Base-by-base conservation (phyloP, 108 stramenopile species). In the Cyclotella sp. region DNA sequence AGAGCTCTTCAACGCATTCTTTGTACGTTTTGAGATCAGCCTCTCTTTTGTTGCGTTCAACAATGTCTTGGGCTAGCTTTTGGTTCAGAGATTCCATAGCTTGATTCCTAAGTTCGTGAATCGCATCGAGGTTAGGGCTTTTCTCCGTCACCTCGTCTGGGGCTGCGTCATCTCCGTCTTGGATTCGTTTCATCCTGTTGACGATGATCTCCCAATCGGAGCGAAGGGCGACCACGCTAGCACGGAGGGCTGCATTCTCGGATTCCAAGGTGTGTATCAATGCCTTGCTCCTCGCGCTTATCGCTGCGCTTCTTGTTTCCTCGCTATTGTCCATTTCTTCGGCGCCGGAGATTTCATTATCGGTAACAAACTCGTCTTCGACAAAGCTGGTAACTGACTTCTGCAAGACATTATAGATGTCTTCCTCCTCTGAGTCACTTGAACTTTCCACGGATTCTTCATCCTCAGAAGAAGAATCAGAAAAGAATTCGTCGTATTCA, bases 1-100 rank as follows among this genome's bases (percentile, higher is more conserved):
- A 52, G 22, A 81, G 53, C 22, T 75, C 73, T 27, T 68, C 68
- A 21, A 81, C 73, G 39, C 79, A 81, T 41, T 51, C 73, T 24
- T 61, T 58, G 51, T 49, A 81, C 16, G 54, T n/a, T 27, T 72
- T 54, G 0, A 62, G 47, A 55, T 51, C 45, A 61, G 15, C 52
- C 68, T 54, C 52, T 66, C 70, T 54, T 51, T 41, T 58, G 34
- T 51, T 72, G 2, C 64, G 57, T 41, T 62, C 28, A 57, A 57
- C 15, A 61, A 62, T 28, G 47, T 61, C 39, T 61, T 62, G 58
- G 3, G 59, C 0, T 16, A 29, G 21, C 26, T 59, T 60, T 49
- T 72, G 42, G 9, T 47, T 72, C 29, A 72, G 47, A 16, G 29
- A 24, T 10, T 47, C 18, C 44, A 72, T 27, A 9, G 60, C 72